Conservation (phyloP, 2,329 filamentous ascomycete species). For the Fusarium xylarioides region DNA sequence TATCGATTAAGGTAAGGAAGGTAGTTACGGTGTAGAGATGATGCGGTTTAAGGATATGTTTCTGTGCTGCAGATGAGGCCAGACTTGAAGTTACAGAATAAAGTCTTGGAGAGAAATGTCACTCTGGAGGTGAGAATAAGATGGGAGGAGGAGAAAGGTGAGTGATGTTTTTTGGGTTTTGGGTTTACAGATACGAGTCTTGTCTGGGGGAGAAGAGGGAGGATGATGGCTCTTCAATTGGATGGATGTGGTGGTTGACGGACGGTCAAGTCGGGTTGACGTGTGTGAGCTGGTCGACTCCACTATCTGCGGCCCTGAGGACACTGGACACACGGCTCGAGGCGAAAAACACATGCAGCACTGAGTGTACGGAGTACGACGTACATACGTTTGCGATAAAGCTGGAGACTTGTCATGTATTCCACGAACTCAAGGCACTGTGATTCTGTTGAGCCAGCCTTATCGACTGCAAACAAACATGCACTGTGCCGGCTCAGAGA, state of each 20-base stretch:
- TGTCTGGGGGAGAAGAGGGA: slow-evolving; percentile 22
- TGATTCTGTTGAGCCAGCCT: slow-evolving; percentile 22
- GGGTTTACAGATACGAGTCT: slow-evolving; percentile 28
- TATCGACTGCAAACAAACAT: slow-evolving; percentile 21
- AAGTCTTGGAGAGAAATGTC: slow-evolving; percentile 16
- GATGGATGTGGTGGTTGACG: slow-evolving; percentile 21
- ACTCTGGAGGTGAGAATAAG: background rate
- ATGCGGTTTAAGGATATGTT: background rate
- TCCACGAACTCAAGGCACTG: slow-evolving; percentile 2
- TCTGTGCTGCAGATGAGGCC: slow-evolving; percentile 2
- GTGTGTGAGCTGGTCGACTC: slow-evolving; percentile 35
- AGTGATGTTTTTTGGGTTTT: slow-evolving; percentile 19
- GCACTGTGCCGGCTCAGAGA: slow-evolving; percentile 22
- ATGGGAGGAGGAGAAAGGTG: slow-evolving; percentile 11
- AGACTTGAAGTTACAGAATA: slow-evolving; percentile 1
- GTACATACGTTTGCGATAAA: slow-evolving; percentile 15
- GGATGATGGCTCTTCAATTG: slow-evolving; percentile 28
- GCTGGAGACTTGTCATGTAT: slow-evolving; percentile 18
- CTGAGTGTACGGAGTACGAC: slow-evolving; percentile 9
- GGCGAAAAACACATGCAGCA: background rate
- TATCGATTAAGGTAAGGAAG: background rate
- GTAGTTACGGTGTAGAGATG: slow-evolving; percentile 23
- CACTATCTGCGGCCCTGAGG: slow-evolving; percentile 22
- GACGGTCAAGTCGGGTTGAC: slow-evolving; percentile 31
- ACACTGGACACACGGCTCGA: slow-evolving; percentile 16